Conservation (phyloP, 2,329 filamentous ascomycete genomes). For the Neobulgaria alba region DNA sequence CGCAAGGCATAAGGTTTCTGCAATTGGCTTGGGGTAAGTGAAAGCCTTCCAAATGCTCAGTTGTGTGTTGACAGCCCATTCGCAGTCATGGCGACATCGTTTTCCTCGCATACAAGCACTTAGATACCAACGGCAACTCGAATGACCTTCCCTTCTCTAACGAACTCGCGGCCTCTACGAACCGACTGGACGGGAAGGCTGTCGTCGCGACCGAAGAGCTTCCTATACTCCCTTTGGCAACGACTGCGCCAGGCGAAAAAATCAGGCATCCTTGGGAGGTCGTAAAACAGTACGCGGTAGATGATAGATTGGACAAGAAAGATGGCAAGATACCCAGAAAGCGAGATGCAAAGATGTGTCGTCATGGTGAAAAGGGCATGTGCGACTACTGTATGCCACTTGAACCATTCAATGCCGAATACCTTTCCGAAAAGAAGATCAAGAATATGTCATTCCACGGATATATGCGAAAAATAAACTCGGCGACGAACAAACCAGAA, state of each 20-base stretch:
- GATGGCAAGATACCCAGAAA: constrained; percentile 81
- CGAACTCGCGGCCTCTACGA: constrained; percentile 37
- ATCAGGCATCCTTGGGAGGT: constrained; percentile 91
- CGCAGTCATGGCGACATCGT: constrained; percentile 87
- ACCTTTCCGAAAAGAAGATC: constrained; percentile 92
- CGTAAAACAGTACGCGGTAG: constrained; percentile 77
- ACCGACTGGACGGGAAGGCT: constrained; percentile 70
- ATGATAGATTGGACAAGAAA: constrained; percentile 76
- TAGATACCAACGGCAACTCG: constrained; percentile 36
- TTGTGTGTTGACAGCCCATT: too few species aligned
- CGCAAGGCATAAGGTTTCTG: constrained; percentile 43
- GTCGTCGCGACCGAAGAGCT: constrained; percentile 49
- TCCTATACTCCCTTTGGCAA: constrained; percentile 50
- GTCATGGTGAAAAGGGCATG: constrained; percentile 95
- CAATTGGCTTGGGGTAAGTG: constrained; percentile 51
- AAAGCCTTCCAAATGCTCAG: not conserved
- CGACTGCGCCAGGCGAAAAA: constrained; percentile 46
- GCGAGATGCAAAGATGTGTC: constrained; percentile 78
- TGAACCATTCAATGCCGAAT: constrained; percentile 84
- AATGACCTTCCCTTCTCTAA: constrained; percentile 29
- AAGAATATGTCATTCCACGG: constrained; percentile 97
- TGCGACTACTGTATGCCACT: constrained; percentile 98
- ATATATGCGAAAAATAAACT: constrained; percentile 88
- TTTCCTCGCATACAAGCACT: constrained; percentile 71
- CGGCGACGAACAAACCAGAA: constrained; percentile 92